Percentiles rank a stretch among this genome's conserved stretches.
phyloP scores from a whole-genome alignment of 352 stramenopile genomes.

The Halophytophthora batemanensis region DNA sequence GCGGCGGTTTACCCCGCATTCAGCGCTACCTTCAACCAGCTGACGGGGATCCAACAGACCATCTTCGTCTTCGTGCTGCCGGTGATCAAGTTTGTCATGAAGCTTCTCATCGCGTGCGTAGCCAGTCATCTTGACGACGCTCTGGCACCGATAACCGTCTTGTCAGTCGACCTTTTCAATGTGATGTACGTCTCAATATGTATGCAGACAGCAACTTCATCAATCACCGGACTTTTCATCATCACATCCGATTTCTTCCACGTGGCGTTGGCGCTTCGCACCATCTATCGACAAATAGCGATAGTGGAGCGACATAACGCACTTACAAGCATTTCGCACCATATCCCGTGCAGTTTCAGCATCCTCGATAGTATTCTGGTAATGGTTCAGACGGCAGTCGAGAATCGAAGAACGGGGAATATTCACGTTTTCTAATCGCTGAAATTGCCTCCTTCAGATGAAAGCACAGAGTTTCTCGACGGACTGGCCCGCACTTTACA shows the following conservation, averaged over 20 bases:
- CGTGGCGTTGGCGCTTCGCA: constrained; percentile 4
- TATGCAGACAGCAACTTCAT: constrained; percentile 25
- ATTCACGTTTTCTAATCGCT: constrained; percentile 10
- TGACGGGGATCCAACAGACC: neutral
- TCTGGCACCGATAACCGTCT: constrained; percentile 18
- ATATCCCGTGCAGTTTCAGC: neutral
- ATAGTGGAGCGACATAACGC: neutral
- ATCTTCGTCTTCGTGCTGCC: constrained; percentile 3
- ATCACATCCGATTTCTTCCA: constrained; percentile 19
- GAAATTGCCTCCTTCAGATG: constrained; percentile 4
- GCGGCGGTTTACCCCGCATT: no score
- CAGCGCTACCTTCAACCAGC: constrained; percentile 4
- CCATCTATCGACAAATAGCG: constrained; percentile 11
- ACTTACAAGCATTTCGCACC: neutral
- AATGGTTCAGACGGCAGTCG: constrained; percentile 8
- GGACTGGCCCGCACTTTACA: no score
- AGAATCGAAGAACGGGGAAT: constrained; percentile 1
- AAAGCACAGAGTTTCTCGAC: constrained; percentile 9
- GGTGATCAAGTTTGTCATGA: constrained; percentile 19
- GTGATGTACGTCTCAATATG: constrained; percentile 23
- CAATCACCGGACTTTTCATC: constrained; percentile 10
- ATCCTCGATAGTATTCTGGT: neutral
- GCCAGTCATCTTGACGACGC: constrained; percentile 19
- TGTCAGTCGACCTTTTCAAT: constrained; percentile 35
- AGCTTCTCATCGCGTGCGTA: constrained; percentile 14